phyloP scores from a whole-genome alignment of 106 monocot genomes.

The Iris macrosiphon region DNA sequence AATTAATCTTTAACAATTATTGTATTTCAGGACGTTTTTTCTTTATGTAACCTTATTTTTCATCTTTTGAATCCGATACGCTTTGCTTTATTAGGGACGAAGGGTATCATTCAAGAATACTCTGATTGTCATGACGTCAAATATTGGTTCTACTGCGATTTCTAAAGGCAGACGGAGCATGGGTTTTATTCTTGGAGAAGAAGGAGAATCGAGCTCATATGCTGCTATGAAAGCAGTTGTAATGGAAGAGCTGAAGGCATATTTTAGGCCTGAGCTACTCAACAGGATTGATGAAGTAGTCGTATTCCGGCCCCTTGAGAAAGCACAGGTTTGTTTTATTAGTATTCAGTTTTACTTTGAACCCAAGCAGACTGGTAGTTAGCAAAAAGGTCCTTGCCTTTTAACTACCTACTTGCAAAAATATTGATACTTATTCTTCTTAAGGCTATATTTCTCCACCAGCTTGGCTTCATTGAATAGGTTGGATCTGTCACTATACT shows the following conservation, averaged over 20 bases:
- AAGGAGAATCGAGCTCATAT: constrained; percentile 40
- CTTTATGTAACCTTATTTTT: too few species aligned
- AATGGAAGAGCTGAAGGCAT: constrained; percentile 83
- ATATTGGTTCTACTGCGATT: constrained; percentile 27
- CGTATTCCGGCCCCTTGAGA: constrained; percentile 53
- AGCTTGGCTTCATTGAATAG: not conserved
- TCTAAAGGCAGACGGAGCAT: constrained; percentile 31
- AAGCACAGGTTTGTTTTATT: constrained; percentile 51
- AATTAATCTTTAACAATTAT: too few species aligned
- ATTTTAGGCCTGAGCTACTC: constrained; percentile 73
- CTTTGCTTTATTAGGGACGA: constrained; percentile 41
- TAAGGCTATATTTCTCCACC: not conserved
- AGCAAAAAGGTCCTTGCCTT: too few species aligned
- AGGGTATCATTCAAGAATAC: constrained; percentile 78
- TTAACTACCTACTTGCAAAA: too few species aligned
- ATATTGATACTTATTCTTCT: too few species aligned
- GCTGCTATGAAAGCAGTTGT: constrained; percentile 67
- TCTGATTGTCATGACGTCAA: constrained; percentile 81
- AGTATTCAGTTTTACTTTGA: too few species aligned
- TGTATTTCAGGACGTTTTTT: too few species aligned
- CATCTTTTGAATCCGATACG: not conserved
- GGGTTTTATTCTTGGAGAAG: constrained; percentile 50
- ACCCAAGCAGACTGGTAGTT: too few species aligned
- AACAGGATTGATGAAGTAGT: constrained; percentile 70
- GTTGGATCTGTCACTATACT: not conserved